Evolutionary conservation across 2,329 filamentous ascomycete species (phyloP).

Genomic region (Lachnellula subtilissima): DNA sequence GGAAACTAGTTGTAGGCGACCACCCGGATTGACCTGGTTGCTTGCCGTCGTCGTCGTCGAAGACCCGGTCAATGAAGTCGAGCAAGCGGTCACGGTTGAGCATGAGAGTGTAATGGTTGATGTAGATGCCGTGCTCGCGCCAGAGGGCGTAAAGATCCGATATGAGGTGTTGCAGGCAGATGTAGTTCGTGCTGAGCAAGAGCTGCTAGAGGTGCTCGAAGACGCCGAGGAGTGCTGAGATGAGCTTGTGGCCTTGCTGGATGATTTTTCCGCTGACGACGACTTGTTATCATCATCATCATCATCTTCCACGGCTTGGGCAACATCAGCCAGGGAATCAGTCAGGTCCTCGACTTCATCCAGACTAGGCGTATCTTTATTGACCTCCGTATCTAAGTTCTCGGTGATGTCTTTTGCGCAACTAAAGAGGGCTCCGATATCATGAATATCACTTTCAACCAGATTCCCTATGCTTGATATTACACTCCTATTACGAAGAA

Average conservation of each 20-base stretch:
- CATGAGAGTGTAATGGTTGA: too few species aligned
- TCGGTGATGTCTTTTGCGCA: slow-evolving; percentile 7
- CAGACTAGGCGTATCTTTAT: slow-evolving; percentile 2
- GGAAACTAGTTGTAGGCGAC: too few species aligned
- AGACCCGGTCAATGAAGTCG: neutral
- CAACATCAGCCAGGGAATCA: slow-evolving; percentile 7
- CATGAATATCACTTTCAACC: neutral
- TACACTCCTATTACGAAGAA: slow-evolving; percentile 6
- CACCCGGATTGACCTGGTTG: neutral
- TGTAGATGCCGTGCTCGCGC: too few species aligned
- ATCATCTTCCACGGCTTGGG: slow-evolving; percentile 3
- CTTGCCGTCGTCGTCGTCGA: neutral
- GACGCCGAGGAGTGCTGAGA: neutral
- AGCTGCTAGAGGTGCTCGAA: neutral
- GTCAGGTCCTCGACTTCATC: slow-evolving; percentile 8
- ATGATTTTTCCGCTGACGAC: neutral
- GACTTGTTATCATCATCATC: neutral
- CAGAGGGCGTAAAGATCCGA: too few species aligned
- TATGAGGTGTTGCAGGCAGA: too few species aligned
- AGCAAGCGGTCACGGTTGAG: neutral
- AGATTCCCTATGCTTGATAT: slow-evolving; percentile 1
- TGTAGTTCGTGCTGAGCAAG: neutral
- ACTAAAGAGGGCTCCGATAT: slow-evolving; percentile 7
- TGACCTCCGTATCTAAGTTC: slow-evolving; percentile 7
- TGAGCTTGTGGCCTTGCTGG: neutral